Percentiles rank a stretch among this genome's conserved stretches.
phyloP scores from a whole-genome alignment of 1,139 yeast genomes.

The Scheffersomyces parashehatae region DNA sequence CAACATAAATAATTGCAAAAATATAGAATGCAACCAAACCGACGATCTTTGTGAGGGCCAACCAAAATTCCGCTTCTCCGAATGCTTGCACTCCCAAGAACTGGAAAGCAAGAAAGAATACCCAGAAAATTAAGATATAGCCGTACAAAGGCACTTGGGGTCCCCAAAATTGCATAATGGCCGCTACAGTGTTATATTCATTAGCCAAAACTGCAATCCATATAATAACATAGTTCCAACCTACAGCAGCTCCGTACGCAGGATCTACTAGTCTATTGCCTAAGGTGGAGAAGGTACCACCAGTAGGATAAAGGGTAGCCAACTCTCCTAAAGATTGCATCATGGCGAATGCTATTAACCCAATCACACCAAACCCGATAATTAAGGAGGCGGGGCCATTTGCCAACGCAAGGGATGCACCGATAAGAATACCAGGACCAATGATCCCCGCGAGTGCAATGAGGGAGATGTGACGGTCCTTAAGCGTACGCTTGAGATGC shows the following conservation, averaged over 20 bases:
- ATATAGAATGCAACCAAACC: constrained; percentile 60
- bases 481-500: constrained; percentile 35
- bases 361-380: constrained; percentile 50
- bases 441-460: constrained; percentile 57
- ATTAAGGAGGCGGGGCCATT: constrained; percentile 50
- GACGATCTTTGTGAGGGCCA: constrained; percentile 55
- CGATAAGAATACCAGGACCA: constrained; percentile 55
- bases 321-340: constrained; percentile 61
- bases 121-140: constrained; percentile 57
- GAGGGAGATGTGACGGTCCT: constrained; percentile 45
- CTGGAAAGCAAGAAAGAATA: constrained; percentile 52
- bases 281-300: constrained; percentile 55
- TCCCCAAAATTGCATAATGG: constrained; percentile 59
- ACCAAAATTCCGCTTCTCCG: constrained; percentile 71
- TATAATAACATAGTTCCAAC: constrained; percentile 63
- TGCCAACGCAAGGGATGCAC: constrained; percentile 46
- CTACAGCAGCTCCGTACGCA: constrained; percentile 61
- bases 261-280: constrained; percentile 55
- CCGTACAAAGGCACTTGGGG: constrained; percentile 62
- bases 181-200: constrained; percentile 57
- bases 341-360: constrained; percentile 56
- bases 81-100: constrained; percentile 57
- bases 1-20: constrained; percentile 57
- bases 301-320: constrained; percentile 52
- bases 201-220: constrained; percentile 64